These are phyloP conservation scores for Agastache rugosa DNA, from an alignment of 257 asterid species.

Conservation along the genomic window DNA sequence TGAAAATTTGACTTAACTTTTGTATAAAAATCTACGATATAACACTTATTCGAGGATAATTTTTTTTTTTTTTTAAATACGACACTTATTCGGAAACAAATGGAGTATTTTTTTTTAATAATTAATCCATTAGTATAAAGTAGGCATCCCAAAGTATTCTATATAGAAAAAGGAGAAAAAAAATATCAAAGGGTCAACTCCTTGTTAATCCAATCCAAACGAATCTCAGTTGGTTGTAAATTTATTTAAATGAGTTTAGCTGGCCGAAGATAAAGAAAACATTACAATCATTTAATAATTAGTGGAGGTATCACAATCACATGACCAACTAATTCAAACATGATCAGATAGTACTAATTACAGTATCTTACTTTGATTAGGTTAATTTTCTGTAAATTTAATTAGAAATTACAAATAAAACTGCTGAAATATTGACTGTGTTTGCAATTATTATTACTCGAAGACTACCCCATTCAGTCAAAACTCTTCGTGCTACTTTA, in stretches of 20 bases:
- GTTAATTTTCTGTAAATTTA: background rate
- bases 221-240: constrained; percentile 24
- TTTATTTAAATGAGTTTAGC: constrained; percentile 23
- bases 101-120: too few species aligned
- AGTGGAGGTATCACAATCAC: background rate
- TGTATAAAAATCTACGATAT: too few species aligned
- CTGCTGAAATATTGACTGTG: background rate
- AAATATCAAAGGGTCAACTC: constrained; percentile 12
- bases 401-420: background rate
- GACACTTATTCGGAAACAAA: too few species aligned
- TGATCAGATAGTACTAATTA: too few species aligned
- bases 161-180: too few species aligned
- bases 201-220: constrained; percentile 19
- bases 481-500: background rate
- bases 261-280: background rate
- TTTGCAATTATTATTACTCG: constrained; percentile 3
- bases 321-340: constrained; percentile 10
- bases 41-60: too few species aligned
- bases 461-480: constrained; percentile 12
- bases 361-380: background rate
- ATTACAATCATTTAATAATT: background rate
- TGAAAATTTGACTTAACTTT: too few species aligned
- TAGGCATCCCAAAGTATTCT: background rate
- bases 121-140: too few species aligned
- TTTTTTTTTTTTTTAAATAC: too few species aligned